Conservation (phyloP, 768 basidiomycete genomes). For the Tricholoma saponaceum region DNA sequence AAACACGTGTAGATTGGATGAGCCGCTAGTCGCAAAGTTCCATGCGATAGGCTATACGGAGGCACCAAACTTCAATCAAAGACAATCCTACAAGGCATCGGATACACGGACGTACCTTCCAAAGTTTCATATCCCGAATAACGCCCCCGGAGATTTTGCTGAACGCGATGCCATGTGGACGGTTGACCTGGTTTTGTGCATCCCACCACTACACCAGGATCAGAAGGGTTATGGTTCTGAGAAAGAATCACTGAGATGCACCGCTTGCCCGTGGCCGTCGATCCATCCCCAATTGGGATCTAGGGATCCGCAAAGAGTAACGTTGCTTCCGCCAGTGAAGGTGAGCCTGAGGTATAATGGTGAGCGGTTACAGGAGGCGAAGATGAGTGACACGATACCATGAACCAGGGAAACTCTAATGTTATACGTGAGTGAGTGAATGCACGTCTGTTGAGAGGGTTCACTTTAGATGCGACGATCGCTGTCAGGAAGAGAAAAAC, state of each 20-base stretch:
- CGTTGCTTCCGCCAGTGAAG: slow-evolving; percentile 52
- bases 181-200: slow-evolving; percentile 44
- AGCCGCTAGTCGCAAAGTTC: slow-evolving; percentile 52
- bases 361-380: not conserved
- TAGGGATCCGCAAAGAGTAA: slow-evolving; percentile 50
- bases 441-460: slow-evolving; percentile 7
- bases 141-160: slow-evolving; percentile 48
- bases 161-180: slow-evolving; percentile 54
- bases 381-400: slow-evolving; percentile 29
- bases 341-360: slow-evolving; percentile 38
- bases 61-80: not conserved
- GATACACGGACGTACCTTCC: slow-evolving; percentile 33
- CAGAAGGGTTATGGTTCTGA: too few relatives aligned
- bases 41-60: slow-evolving; percentile 46
- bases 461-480: slow-evolving; percentile 41
- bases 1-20: slow-evolving; percentile 45
- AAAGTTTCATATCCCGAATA: slow-evolving; percentile 55
- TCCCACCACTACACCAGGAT: slow-evolving; percentile 79
- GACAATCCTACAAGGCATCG: not conserved
- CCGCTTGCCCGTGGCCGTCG: slow-evolving; percentile 54
- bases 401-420: slow-evolving; percentile 38
- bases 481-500: slow-evolving; percentile 19
- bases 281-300: slow-evolving; percentile 64
- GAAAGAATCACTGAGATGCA: too few relatives aligned
- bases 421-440: not conserved